Evolutionary conservation across 2,329 filamentous ascomycete species (phyloP).

Genomic region (Claviceps sp.): DNA sequence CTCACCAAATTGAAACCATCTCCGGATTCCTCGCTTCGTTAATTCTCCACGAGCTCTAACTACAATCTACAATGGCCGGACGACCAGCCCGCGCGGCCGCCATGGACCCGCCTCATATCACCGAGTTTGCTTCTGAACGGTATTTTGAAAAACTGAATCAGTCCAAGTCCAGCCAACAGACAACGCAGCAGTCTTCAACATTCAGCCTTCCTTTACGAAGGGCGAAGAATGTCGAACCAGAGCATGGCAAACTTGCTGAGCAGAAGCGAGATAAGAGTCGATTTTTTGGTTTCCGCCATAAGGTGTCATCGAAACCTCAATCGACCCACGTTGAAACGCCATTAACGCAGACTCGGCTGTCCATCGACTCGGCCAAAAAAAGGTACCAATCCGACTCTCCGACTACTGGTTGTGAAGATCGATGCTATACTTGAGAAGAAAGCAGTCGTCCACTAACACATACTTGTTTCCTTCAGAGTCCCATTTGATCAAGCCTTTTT

Average conservation of each 20-base stretch:
- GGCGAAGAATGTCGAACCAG: constrained; percentile 20
- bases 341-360: constrained; percentile 7
- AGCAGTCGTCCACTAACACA: constrained; percentile 8
- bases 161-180: constrained; percentile 32
- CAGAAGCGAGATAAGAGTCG: constrained; percentile 29
- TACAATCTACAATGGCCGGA: constrained; percentile 19
- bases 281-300: constrained; percentile 28
- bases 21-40: constrained; percentile 11
- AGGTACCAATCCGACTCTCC: constrained; percentile 13
- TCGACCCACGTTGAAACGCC: constrained; percentile 7
- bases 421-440: not conserved
- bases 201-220: constrained; percentile 39
- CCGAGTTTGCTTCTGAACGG: constrained; percentile 52
- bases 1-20: constrained; percentile 3
- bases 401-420: not conserved
- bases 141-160: constrained; percentile 50
- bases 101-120: constrained; percentile 51
- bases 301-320: constrained; percentile 23
- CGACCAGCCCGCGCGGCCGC: constrained; percentile 16
- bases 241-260: constrained; percentile 17
- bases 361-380: constrained; percentile 17
- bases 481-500: constrained; percentile 46
- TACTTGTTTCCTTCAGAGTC: constrained; percentile 16
- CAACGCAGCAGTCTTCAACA: constrained; percentile 28
- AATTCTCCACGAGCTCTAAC: constrained; percentile 3